A percentile compares a stretch with the other conserved stretches of the same genome.
Conservation (phyloP, 495 filamentous ascomycete genomes). For the Cercophora samala region DNA sequence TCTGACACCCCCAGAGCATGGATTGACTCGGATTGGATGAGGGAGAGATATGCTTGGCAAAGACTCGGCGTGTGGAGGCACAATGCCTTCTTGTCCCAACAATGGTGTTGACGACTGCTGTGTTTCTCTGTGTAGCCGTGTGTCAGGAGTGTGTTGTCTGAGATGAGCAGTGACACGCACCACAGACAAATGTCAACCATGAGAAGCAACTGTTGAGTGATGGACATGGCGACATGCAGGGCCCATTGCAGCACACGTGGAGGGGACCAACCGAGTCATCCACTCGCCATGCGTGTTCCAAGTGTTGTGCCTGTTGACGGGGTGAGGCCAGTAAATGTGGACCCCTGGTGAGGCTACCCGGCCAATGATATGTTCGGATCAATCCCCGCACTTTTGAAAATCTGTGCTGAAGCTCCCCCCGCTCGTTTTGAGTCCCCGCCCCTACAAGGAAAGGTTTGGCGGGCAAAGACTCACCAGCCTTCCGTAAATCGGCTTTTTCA, state of each 20-base stretch:
- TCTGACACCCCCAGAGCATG: not conserved
- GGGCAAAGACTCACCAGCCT: slow-evolving; percentile 21
- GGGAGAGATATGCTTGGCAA: not conserved
- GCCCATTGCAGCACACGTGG: slow-evolving; percentile 9
- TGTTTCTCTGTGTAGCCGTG: not conserved
- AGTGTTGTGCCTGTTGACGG: not conserved
- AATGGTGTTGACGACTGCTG: not conserved
- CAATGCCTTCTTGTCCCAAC: not conserved
- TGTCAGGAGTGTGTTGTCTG: not conserved
- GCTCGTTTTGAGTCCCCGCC: slow-evolving; percentile 7
- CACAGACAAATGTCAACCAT: not conserved
- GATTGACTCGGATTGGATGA: not conserved
- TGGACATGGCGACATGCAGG: not conserved
- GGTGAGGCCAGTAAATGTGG: slow-evolving; percentile 1
- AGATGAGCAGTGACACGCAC: not conserved
- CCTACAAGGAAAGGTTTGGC: not conserved
- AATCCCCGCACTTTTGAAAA: not conserved
- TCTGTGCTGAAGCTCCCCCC: slow-evolving; percentile 10
- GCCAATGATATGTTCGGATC: not conserved
- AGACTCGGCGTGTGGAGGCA: not conserved
- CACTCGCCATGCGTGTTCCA: not conserved
- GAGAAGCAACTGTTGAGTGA: not conserved
- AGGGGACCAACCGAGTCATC: not conserved
- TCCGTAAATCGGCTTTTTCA: slow-evolving; percentile 35
- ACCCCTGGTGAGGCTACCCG: not conserved